Percentiles rank a stretch among this genome's conserved stretches.
Evolutionary conservation across 345 rosid genomes (phyloP).

Genomic region (Murraya paniculata): DNA sequence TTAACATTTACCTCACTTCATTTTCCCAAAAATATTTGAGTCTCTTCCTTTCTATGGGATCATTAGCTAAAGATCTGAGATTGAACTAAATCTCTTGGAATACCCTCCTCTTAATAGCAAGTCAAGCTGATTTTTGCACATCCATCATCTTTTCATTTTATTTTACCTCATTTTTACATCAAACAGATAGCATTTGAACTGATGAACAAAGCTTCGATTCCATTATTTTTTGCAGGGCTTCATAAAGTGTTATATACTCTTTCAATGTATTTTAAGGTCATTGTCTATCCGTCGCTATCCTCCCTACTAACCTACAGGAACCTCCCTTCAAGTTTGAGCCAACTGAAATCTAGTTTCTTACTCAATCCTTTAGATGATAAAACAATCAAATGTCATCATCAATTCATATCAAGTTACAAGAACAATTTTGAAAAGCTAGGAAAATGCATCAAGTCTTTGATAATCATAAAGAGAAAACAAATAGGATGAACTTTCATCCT

Average conservation of each 20-base stretch:
- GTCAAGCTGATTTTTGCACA: neutral
- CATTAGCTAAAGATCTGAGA: neutral
- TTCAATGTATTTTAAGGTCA: neutral
- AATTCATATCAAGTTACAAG: neutral
- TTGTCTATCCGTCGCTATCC: neutral
- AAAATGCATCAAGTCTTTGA: neutral
- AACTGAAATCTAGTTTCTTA: neutral
- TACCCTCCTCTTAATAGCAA: neutral
- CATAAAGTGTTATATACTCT: neutral
- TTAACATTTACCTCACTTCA: neutral
- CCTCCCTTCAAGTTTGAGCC: neutral
- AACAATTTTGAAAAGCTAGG: neutral
- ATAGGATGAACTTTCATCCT: neutral
- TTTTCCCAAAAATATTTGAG: neutral
- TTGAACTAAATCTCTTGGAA: neutral
- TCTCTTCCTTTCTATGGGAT: neutral
- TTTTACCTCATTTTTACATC: neutral
- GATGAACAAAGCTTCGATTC: neutral
- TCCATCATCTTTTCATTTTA: neutral
- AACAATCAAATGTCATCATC: conserved; percentile 4
- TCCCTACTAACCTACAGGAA: neutral
- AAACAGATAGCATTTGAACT: neutral
- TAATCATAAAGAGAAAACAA: neutral
- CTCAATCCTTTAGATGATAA: neutral
- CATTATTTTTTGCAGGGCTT: neutral